phyloP scores from a whole-genome alignment of 768 basidiomycete genomes.

The Boletus vermiculosoides region DNA sequence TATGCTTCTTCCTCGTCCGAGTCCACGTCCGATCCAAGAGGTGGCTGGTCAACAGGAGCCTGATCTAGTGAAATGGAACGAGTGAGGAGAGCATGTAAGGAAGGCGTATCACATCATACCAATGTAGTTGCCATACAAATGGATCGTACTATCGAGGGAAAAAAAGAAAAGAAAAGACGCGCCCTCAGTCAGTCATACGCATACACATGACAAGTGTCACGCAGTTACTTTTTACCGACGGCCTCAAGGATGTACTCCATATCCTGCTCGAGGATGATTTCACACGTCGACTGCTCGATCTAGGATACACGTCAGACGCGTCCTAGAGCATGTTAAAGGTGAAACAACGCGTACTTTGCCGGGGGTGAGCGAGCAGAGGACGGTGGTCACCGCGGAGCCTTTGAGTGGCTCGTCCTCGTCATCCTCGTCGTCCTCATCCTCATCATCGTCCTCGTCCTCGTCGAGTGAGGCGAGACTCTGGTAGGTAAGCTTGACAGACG shows the following conservation, averaged over 20 bases:
- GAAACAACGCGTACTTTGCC: constrained; percentile 57
- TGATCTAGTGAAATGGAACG: constrained; percentile 47
- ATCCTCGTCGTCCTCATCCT: constrained; percentile 47
- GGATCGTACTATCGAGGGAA: constrained; percentile 52
- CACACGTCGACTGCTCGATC: constrained; percentile 75
- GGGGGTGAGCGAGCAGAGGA: constrained; percentile 78
- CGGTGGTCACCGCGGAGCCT: constrained; percentile 45
- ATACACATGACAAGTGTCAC: not conserved
- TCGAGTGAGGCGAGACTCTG: constrained; percentile 36
- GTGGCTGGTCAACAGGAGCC: constrained; percentile 44
- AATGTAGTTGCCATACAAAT: constrained; percentile 85
- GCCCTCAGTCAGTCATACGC: constrained; percentile 7
- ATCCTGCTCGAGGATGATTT: constrained; percentile 68
- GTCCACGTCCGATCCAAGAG: constrained; percentile 51
- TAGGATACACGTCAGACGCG: constrained; percentile 30
- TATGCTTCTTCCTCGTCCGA: constrained; percentile 52
- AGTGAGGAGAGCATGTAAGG: not conserved
- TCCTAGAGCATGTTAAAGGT: not conserved
- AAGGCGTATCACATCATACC: constrained; percentile 38
- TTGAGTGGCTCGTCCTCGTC: constrained; percentile 39
- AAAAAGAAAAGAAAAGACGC: not conserved
- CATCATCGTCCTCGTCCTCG: constrained; percentile 45
- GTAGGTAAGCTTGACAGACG: constrained; percentile 68
- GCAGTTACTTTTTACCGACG: constrained; percentile 76
- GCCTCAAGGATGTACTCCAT: constrained; percentile 66